These are phyloP conservation scores for Lycium ferocissimum DNA, from an alignment of 257 asterid species.

Conservation along the genomic window DNA sequence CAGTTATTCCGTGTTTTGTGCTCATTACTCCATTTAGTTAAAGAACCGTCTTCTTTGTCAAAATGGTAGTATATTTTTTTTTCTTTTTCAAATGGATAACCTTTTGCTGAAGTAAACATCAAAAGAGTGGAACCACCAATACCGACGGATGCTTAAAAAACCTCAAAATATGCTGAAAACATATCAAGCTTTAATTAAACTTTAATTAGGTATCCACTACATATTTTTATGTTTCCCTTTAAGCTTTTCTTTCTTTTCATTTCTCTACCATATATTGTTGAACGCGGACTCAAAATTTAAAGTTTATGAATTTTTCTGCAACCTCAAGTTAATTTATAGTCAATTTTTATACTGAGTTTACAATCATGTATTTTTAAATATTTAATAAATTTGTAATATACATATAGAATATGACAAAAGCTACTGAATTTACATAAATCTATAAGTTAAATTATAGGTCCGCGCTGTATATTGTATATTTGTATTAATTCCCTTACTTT, in stretches of 20 bases:
- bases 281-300: no score
- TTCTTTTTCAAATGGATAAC: background rate
- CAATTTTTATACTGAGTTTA: background rate
- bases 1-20: background rate
- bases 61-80: background rate
- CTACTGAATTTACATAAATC: no score
- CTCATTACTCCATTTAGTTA: conserved; percentile 13
- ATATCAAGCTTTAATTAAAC: background rate
- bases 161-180: background rate
- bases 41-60: background rate
- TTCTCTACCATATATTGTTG: background rate
- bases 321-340: no score
- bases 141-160: background rate
- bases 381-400: no score
- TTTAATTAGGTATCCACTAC: background rate
- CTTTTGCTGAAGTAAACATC: background rate
- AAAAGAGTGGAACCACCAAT: background rate
- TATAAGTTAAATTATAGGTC: no score
- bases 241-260: background rate
- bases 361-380: no score
- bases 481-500: no score
- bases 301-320: background rate
- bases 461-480: no score
- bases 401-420: no score
- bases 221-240: background rate